Evolutionary conservation across 202 grass and related monocot genomes (phyloP), one percentile per base, ranked within the genome.

Genomic region (Zizania palustris): DNA sequence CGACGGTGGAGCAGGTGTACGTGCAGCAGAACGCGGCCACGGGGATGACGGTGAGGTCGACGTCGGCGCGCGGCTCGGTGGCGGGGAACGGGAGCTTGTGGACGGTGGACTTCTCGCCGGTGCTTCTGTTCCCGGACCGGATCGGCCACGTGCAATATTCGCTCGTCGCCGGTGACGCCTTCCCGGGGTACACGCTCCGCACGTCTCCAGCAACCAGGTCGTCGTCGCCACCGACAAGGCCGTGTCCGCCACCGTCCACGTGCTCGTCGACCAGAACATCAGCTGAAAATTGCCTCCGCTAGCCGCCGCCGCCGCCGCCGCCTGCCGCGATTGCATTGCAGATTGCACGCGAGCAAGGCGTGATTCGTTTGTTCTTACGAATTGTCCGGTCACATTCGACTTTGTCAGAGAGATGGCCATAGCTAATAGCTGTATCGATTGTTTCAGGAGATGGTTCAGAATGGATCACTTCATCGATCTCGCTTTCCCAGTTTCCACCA

Each of bases 141-240:
- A 99, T 99, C 81, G 75, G 60, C 0, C 87, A 99, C 74, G 96
- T 99, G 56, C 96, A 96, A 82, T 99, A 99, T 83, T 80, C 92
- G 71, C 76, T 99, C 9, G 34, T 80, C 20, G 42, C 88, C 39
- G 87, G 69, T 11, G 65, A 85, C 2, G 76, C 33, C 8, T 99
- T 99, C 84, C 92, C 85, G 0, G 75, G 75, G 0, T 87, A 99
- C 85, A 68, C 89, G 21, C 77, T 99, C 45, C 72, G 90, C 76
- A 99, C 84, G 72, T 89, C 6, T 87, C 96, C 13, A 85, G 71
- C 8, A 99, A 96, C 77, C 46, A 66, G 62, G 89, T 99, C 44
- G 88, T 93, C 4, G 74, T 99, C 10, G 96, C 90, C 54, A 83
- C 92, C 0, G 89, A 99, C 38, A 76, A 77, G 76, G 72, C 72